A percentile compares a stretch with the other conserved stretches of the same genome.
Evolutionary conservation across 345 rosid species (phyloP).

Genomic region (Eucalyptus urophylla): DNA sequence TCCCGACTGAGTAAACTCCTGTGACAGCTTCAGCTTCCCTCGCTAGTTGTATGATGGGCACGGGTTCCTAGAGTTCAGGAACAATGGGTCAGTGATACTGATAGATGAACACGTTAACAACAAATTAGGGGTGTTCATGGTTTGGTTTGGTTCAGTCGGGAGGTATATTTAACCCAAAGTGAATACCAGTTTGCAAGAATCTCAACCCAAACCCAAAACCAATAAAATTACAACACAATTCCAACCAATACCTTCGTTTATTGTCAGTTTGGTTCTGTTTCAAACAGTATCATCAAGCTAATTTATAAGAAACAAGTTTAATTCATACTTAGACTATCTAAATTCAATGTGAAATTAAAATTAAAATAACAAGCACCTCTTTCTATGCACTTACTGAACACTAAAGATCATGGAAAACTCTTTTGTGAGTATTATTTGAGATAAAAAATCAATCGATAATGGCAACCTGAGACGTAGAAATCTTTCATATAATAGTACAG

Average conservation of each 20-base stretch:
- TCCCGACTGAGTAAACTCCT: neutral
- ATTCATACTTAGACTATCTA: neutral
- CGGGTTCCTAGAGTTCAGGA: neutral
- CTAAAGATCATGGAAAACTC: neutral
- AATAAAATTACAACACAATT: neutral
- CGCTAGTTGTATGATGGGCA: neutral
- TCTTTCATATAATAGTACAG: neutral
- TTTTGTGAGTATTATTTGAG: neutral
- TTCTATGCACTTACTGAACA: neutral
- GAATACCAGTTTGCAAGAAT: neutral
- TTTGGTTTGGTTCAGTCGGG: neutral
- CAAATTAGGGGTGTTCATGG: neutral
- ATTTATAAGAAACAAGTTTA: neutral
- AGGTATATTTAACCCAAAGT: neutral
- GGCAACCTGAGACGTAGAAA: neutral
- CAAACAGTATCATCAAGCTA: neutral
- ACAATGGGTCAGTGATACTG: neutral
- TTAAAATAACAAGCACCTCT: neutral
- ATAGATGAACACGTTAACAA: neutral
- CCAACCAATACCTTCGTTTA: neutral
- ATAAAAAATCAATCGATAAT: neutral
- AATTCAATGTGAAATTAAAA: neutral
- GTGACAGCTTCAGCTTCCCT: neutral
- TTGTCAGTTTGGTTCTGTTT: neutral
- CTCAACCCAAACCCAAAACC: neutral